phyloP scores from a whole-genome alignment of 2,329 filamentous ascomycete species.

The Ophiostoma piceae region DNA sequence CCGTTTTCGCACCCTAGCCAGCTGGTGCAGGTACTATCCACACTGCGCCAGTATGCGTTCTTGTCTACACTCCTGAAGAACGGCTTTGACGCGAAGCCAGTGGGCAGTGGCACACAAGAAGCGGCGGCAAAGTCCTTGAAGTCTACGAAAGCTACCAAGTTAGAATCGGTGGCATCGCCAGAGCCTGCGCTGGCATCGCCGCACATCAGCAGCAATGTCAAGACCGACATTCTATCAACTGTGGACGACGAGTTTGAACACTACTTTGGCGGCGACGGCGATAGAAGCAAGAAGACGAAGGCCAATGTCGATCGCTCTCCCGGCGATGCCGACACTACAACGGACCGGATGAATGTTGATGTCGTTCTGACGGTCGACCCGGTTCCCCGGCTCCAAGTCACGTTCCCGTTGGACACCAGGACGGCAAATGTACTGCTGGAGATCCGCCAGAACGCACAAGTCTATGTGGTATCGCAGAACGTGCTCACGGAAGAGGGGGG shows the following conservation, averaged over 20 bases:
- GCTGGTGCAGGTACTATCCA: conserved; percentile 66
- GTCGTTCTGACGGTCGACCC: conserved; percentile 50
- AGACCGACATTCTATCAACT: conserved; percentile 27
- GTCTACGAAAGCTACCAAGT: neutral
- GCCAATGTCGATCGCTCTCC: conserved; percentile 7
- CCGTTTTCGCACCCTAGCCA: conserved; percentile 76
- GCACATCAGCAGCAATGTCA: neutral
- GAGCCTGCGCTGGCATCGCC: neutral
- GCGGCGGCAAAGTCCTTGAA: neutral
- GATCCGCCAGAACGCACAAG: conserved; percentile 54
- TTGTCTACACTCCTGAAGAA: conserved; percentile 59
- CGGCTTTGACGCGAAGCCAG: conserved; percentile 42
- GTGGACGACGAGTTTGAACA: conserved; percentile 30
- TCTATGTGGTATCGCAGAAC: conserved; percentile 57
- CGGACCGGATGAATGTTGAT: conserved; percentile 39
- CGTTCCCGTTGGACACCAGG: conserved; percentile 46
- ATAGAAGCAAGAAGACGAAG: neutral
- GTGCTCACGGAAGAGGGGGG: conserved; percentile 36
- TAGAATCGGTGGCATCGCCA: neutral
- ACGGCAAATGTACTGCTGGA: conserved; percentile 54
- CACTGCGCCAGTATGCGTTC: conserved; percentile 69
- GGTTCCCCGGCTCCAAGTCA: conserved; percentile 46
- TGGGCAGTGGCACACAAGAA: neutral
- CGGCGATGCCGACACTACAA: neutral
- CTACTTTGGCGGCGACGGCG: conserved; percentile 25